phyloP scores from a whole-genome alignment of 495 filamentous ascomycete genomes.

The Cudoniella acicularis region DNA sequence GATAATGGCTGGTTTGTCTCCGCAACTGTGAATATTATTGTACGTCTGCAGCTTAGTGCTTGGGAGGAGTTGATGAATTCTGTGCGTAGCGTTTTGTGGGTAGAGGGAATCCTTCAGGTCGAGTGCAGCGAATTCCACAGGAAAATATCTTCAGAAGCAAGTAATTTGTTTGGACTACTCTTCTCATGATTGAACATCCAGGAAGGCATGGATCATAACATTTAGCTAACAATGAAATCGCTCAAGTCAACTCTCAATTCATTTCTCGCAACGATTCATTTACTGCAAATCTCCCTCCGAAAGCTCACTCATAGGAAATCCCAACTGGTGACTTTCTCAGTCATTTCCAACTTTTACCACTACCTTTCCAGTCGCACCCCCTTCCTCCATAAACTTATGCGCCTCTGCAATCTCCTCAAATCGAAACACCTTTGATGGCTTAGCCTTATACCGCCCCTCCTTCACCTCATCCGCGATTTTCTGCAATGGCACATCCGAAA shows the following conservation, averaged over 20 bases:
- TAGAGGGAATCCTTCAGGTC: slow-evolving; percentile 1
- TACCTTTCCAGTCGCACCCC: slow-evolving; percentile 9
- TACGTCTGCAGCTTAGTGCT: background rate
- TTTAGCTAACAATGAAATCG: too few species aligned
- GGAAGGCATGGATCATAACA: too few species aligned
- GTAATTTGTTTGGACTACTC: background rate
- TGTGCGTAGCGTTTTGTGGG: slow-evolving; percentile 6
- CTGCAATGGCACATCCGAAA: slow-evolving; percentile 41
- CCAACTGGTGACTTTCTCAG: too few species aligned
- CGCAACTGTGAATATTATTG: background rate
- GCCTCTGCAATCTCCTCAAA: slow-evolving; percentile 16
- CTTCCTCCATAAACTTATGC: slow-evolving; percentile 13
- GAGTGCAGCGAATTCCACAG: slow-evolving; percentile 5
- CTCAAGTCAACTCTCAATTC: too few species aligned
- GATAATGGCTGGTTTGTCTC: slow-evolving; percentile 8
- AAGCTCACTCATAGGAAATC: too few species aligned
- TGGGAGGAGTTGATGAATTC: slow-evolving; percentile 4
- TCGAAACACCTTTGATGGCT: slow-evolving; percentile 12
- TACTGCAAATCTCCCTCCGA: too few species aligned
- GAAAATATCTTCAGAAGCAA: background rate
- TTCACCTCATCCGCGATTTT: slow-evolving; percentile 30
- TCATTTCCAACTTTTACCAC: slow-evolving; percentile 14
- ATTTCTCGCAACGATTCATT: too few species aligned
- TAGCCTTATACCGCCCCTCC: slow-evolving; percentile 11
- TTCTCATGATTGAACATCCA: too few species aligned